These are phyloP conservation scores for Theileria equi DNA, from an alignment of 169 alveolate genomes.

Conservation along the genomic window DNA sequence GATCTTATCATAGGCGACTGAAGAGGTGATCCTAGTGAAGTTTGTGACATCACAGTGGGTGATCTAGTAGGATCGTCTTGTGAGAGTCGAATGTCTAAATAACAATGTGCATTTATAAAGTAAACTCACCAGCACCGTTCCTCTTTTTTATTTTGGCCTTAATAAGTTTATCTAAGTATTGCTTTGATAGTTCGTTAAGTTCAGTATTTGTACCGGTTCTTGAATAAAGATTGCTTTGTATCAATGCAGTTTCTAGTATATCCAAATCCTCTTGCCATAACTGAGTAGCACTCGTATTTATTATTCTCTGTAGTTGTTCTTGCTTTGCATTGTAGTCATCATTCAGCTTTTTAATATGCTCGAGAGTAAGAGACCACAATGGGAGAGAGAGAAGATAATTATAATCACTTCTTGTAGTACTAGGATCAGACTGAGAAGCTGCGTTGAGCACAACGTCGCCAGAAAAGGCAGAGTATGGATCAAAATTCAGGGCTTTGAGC, in stretches of 20 bases:
- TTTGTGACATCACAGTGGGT: no score
- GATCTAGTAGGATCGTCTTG: no score
- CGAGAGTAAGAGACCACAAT: conserved; percentile 91
- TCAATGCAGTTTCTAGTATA: conserved; percentile 65
- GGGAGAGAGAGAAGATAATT: conserved; percentile 95
- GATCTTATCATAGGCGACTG: no score
- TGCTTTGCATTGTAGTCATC: conserved; percentile 63
- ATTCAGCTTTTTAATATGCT: conserved; percentile 86
- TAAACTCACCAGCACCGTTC: no score
- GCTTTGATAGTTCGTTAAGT: no score
- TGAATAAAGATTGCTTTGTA: conserved; percentile 9
- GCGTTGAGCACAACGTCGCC: no score
- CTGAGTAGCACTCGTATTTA: conserved; percentile 65
- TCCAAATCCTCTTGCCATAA: conserved; percentile 75
- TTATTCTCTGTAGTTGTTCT: conserved; percentile 58
- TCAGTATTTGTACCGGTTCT: no score
- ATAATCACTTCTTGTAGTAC: conserved; percentile 77
- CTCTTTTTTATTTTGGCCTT: no score
- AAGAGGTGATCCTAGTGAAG: no score
- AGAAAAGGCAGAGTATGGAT: conserved; percentile 66
- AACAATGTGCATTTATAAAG: no score
- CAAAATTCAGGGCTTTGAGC: conserved; percentile 78
- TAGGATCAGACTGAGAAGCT: conserved; percentile 26
- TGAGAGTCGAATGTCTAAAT: no score
- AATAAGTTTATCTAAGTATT: no score